phyloP scores from a whole-genome alignment of 306 rosid species.

The Vigna mungo region DNA sequence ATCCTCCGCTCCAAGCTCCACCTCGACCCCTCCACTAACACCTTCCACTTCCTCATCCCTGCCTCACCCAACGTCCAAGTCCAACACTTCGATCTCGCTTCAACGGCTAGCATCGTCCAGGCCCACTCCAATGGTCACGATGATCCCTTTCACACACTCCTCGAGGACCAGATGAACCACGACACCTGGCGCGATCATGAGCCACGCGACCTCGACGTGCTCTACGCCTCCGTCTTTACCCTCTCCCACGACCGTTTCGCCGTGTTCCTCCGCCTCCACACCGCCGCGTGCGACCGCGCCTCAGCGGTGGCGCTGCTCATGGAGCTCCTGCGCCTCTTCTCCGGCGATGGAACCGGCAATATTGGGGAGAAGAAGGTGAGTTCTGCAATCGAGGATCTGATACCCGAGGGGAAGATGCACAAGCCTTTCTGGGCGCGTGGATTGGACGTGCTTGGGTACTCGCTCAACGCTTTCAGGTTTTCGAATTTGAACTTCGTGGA shows the following conservation, averaged over 20 bases:
- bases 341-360: background rate
- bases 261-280: conserved; percentile 73
- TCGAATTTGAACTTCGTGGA: conserved; percentile 64
- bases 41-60: conserved; percentile 59
- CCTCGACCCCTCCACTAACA: conserved; percentile 46
- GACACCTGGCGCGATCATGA: conserved; percentile 60
- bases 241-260: conserved; percentile 54
- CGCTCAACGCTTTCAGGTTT: conserved; percentile 73
- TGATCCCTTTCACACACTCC: conserved; percentile 63
- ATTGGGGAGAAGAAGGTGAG: conserved; percentile 43
- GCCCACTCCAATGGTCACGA: conserved; percentile 21
- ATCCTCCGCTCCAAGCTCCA: conserved; percentile 84
- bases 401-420: conserved; percentile 65
- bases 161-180: conserved; percentile 73
- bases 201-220: conserved; percentile 48
- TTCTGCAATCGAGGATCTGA: conserved; percentile 69
- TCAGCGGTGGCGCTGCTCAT: conserved; percentile 66
- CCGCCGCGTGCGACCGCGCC: conserved; percentile 75
- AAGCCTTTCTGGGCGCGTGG: conserved; percentile 98
- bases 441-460: conserved; percentile 85
- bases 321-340: conserved; percentile 47
- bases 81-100: conserved; percentile 63
- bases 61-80: conserved; percentile 57
- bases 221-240: conserved; percentile 58
- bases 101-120: conserved; percentile 60